Conservation (phyloP, 2,329 filamentous ascomycete species). For the Calonectria crousiana region DNA sequence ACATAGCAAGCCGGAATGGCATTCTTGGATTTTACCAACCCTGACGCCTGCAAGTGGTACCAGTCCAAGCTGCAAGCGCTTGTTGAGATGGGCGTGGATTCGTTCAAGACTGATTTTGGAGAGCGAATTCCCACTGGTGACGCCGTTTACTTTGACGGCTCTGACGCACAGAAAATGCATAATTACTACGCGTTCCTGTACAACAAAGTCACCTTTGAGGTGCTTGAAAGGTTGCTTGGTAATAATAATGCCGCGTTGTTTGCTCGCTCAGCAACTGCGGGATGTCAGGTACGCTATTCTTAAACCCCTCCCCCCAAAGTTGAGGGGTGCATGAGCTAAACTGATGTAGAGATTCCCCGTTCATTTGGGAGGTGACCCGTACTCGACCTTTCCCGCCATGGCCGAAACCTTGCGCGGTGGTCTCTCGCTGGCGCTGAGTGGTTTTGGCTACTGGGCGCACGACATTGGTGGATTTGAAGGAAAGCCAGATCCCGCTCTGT, state of each 20-base stretch:
- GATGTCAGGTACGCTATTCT: conserved; percentile 44
- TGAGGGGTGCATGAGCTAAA: neutral
- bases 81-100: conserved; percentile 77
- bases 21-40: conserved; percentile 80
- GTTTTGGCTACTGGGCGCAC: conserved; percentile 76
- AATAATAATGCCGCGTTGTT: conserved; percentile 72
- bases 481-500: conserved; percentile 73
- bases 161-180: conserved; percentile 76
- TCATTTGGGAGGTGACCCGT: conserved; percentile 81
- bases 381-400: conserved; percentile 79
- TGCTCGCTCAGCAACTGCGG: conserved; percentile 74
- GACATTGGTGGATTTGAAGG: conserved; percentile 81
- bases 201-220: conserved; percentile 77
- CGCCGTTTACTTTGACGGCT: conserved; percentile 71
- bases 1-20: conserved; percentile 83
- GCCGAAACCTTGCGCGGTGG: conserved; percentile 78
- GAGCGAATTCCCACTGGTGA: conserved; percentile 76
- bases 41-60: conserved; percentile 75
- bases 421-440: conserved; percentile 71
- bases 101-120: conserved; percentile 82
- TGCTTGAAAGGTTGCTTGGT: conserved; percentile 65
- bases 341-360: conserved; percentile 74
- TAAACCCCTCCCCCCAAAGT: no score
- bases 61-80: conserved; percentile 69
- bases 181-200: conserved; percentile 81